phyloP scores from a whole-genome alignment of 768 basidiomycete species.

The Leucogyrophana mollusca region DNA sequence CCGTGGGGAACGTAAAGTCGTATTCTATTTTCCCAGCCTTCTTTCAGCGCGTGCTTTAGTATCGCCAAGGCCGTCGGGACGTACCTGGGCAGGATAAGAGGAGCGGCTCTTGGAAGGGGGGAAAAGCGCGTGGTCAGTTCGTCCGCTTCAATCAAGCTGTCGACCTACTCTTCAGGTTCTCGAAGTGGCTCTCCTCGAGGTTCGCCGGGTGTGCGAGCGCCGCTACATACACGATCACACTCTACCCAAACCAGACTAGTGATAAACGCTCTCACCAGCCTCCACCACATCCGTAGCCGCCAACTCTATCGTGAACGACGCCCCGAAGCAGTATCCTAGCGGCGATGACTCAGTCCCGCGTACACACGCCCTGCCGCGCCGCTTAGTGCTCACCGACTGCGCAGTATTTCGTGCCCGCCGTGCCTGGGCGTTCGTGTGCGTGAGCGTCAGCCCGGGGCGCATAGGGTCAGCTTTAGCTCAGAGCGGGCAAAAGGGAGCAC shows the following conservation, averaged over 20 bases:
- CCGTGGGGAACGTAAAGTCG: conserved; percentile 46
- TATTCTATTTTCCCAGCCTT: conserved; percentile 36
- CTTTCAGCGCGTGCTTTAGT: too few species aligned
- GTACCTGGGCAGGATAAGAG: conserved; percentile 48
- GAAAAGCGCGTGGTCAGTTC: conserved; percentile 16
- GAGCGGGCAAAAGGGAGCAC: not conserved
- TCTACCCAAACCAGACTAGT: not conserved
- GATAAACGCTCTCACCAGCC: conserved; percentile 32
- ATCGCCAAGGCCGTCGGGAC: conserved; percentile 1
- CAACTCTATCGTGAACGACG: conserved; percentile 41
- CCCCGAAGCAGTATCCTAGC: conserved; percentile 53
- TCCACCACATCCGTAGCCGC: conserved; percentile 39
- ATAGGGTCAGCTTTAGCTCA: not conserved
- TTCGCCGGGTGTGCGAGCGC: conserved; percentile 50
- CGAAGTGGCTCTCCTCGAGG: conserved; percentile 48
- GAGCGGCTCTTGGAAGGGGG: conserved; percentile 46
- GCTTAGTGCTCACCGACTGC: conserved; percentile 33
- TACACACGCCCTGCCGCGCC: not conserved
- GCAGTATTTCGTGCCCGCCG: conserved; percentile 25
- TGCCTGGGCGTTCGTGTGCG: conserved; percentile 10
- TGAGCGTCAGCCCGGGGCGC: too few species aligned
- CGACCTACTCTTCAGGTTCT: conserved; percentile 40
- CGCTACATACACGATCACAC: conserved; percentile 19
- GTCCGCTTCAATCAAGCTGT: not conserved
- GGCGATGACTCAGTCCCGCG: not conserved